phyloP scores from a whole-genome alignment of 2,329 filamentous ascomycete species.

The Mycosphaerella sp. region DNA sequence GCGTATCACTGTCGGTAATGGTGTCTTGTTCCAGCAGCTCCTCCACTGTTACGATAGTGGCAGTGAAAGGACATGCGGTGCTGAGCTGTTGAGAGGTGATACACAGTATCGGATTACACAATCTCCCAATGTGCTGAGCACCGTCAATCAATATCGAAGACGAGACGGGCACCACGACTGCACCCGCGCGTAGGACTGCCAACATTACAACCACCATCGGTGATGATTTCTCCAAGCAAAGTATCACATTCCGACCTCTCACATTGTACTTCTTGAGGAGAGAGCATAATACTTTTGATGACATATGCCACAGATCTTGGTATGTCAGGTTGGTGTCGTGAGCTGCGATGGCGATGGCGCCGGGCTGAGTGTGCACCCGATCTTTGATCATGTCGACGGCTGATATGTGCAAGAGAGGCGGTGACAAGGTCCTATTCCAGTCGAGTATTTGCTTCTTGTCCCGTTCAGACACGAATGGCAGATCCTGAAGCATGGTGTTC shows the following conservation, averaged over 20 bases:
- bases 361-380: neutral
- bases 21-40: neutral
- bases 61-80: neutral
- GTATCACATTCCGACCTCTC: conserved; percentile 12
- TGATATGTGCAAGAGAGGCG: neutral
- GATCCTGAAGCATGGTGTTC: neutral
- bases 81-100: neutral
- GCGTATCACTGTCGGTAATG: neutral
- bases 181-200: conserved; percentile 30
- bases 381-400: neutral
- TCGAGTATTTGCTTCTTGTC: neutral
- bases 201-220: conserved; percentile 26
- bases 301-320: neutral
- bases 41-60: neutral
- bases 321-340: conserved; percentile 1
- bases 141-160: conserved; percentile 5
- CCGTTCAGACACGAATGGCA: neutral
- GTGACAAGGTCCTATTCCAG: neutral
- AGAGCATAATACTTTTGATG: neutral
- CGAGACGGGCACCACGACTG: conserved; percentile 1
- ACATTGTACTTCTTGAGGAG: conserved; percentile 5
- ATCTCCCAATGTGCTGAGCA: conserved; percentile 11
- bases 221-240: conserved; percentile 28
- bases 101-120: conserved; percentile 13
- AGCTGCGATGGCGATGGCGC: neutral